A percentile compares a stretch with the other conserved stretches of the same genome.
These are phyloP conservation scores for Tuber brumale DNA, from an alignment of 495 filamentous ascomycete genomes.

Conservation along the genomic window DNA sequence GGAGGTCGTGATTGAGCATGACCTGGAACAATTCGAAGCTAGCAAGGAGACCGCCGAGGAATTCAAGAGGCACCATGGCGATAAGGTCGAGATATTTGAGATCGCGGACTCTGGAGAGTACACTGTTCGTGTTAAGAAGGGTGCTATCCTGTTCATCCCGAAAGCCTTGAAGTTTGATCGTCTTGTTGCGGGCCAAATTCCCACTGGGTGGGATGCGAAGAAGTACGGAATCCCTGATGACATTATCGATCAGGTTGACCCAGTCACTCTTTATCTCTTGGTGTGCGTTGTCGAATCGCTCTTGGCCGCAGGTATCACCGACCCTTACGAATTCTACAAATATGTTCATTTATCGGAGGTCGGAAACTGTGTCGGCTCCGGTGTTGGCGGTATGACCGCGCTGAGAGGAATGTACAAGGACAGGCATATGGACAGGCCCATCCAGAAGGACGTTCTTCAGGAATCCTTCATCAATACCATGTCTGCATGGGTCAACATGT, in stretches of 20 bases:
- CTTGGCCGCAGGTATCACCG: conserved; percentile 90
- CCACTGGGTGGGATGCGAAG: conserved; percentile 93
- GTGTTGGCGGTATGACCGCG: conserved; percentile 88
- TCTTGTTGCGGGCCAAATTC: conserved; percentile 91
- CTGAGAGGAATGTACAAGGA: conserved; percentile 98
- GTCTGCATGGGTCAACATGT: conserved; percentile 99
- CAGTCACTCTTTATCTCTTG: conserved; percentile 88
- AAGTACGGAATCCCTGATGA: conserved; percentile 94
- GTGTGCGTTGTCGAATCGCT: conserved; percentile 89
- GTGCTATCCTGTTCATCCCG: conserved; percentile 85
- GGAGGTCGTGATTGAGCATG: conserved; percentile 92
- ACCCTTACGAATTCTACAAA: conserved; percentile 99
- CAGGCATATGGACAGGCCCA: conserved; percentile 89
- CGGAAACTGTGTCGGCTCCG: conserved; percentile 96
- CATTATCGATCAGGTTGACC: conserved; percentile 95
- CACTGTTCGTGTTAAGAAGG: conserved; percentile 88
- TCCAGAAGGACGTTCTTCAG: conserved; percentile 97
- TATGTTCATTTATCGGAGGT: conserved; percentile 98
- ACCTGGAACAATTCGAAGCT: conserved; percentile 92
- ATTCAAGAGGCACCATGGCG: conserved; percentile 92
- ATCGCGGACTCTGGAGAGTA: conserved; percentile 91
- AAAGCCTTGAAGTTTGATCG: conserved; percentile 97
- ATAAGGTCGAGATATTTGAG: conserved; percentile 96
- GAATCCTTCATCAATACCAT: conserved; percentile 99
- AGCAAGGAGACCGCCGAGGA: conserved; percentile 96